phyloP scores from a whole-genome alignment of 1,284 basidiomycete genomes.

The Ganoderma sinense region DNA sequence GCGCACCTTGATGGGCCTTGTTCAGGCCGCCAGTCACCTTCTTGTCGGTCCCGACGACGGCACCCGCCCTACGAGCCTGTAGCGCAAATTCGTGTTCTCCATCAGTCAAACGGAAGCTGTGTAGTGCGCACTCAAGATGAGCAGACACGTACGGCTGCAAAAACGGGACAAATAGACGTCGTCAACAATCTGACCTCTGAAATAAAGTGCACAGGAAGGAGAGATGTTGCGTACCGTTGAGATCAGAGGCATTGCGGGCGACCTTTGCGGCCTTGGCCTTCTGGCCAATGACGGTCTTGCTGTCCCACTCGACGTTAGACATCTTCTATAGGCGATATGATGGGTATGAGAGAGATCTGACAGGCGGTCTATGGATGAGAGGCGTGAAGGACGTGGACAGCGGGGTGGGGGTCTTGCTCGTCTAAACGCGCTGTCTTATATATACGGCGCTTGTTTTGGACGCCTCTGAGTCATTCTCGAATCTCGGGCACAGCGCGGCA shows the following conservation, averaged over 20 bases:
- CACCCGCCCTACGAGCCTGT: constrained; percentile 75
- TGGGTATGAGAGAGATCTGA: background rate
- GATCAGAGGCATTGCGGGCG: constrained; percentile 68
- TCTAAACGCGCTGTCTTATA: constrained; percentile 31
- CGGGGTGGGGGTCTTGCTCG: constrained; percentile 17
- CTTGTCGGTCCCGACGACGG: constrained; percentile 82
- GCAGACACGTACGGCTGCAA: constrained; percentile 54
- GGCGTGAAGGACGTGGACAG: constrained; percentile 15
- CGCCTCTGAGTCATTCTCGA: constrained; percentile 31
- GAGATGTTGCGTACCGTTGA: constrained; percentile 68
- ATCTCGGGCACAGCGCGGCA: constrained; percentile 6
- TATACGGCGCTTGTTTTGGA: constrained; percentile 21
- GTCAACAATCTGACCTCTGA: constrained; percentile 20
- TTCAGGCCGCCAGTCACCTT: constrained; percentile 71
- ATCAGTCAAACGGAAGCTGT: constrained; percentile 8
- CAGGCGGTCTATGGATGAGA: constrained; percentile 2
- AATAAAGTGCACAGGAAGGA: constrained; percentile 6
- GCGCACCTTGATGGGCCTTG: constrained; percentile 75
- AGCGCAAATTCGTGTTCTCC: constrained; percentile 5
- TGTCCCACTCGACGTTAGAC: constrained; percentile 69
- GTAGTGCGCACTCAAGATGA: constrained; percentile 3
- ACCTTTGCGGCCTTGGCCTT: constrained; percentile 77
- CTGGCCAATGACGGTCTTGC: constrained; percentile 79
- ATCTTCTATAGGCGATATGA: constrained; percentile 29
- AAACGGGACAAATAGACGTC: constrained; percentile 12